Evolutionary conservation across 1,284 basidiomycete species (phyloP), one percentile per base, ranked within the genome.

Genomic region (Clitocybe nebularis): DNA sequence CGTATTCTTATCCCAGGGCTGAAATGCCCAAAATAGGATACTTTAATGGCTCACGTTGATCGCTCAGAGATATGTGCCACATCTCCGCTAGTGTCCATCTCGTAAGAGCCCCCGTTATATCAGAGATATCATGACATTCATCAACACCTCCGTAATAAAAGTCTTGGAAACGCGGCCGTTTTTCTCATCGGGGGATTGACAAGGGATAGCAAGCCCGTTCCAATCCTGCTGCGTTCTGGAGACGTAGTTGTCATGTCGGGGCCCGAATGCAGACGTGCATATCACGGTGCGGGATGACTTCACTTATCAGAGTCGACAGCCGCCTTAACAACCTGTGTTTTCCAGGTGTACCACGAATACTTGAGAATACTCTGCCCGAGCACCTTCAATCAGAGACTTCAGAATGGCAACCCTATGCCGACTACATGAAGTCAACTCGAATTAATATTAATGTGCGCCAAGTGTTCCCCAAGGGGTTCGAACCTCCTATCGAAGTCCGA

Each of bases 161-260:
- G 91, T 1, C 75, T 95, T 5, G 93, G 93, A 3, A 89, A 89
- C 55, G 79, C 89, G 0, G 84, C 87, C 4, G 66, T 95, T 39
- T 93, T 96, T 59, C 79, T 96, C 22, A 85, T 94, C n/a, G 93
- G 93, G 4, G 83, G 89, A 0, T 63, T 73, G 5, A 87, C 86
- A 2, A 75, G 92, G 38, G 82, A 92, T 41, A 69, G 69, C 0
- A 72, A 79, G n/a, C 93, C 93, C 0, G 66, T 79, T 7, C 79
- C 92, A 0, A 79, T 96, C 43, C 70, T 95, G 9, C 71, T 96
- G 1, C 79, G 89, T 14, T 92, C 89, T 0, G 93, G 93, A 5
- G 93, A 96, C 58, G 79, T 87, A 0, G 69, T 94, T n/a, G 81
- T 95, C 54, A 94, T 96, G 91, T 86, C 88, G 1, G 93, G 93